Evolutionary conservation across 148 eudicot species (phyloP), one percentile per base, ranked within the genome.

Genomic region (Fagopyrum esculentum): DNA sequence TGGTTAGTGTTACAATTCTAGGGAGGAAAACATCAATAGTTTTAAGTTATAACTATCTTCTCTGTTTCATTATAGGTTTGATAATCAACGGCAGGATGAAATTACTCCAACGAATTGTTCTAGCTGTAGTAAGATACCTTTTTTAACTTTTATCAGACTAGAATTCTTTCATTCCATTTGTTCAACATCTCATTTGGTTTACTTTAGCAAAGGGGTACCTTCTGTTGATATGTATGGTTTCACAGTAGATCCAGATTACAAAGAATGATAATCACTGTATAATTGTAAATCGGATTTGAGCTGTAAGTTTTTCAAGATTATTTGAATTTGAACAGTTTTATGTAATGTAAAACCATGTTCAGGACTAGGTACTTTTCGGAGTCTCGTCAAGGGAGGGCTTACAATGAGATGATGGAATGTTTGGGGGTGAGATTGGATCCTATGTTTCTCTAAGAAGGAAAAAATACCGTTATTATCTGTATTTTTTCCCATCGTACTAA

Each of bases 381-480:
- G 81, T 92, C 98, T 77, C 96, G 98, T 63, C 80, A 90, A 84
- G 98, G 98, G 72, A 97, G 92, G 83, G 89, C 98, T 73, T 95
- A 95, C 82, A 92, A 92, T 81, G 97, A 95, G 86, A 90, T 95
- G 98, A 95, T 95, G 98, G 98, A 95, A 82, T 95, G 98, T 78
- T 85, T 95, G 48, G 98, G 98, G 74, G 98, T 95, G 85, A 92
- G 98, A 78, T 56, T 63, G 46, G 60, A n/a, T n/a, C n/a, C 52
- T 7, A 13, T 48, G 19, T 52, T 75, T 64, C 46, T 52, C 49
- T 19, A 35, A 60, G 45, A n/a, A n/a, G 11, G 29, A 29, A 19
- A 59, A 11, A 12, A 4, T 10, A 29, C 22, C 22, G 29, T 59
- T 17, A 19, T 43, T 16, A 11, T 48, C 26, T 48, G 6, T 51